These are phyloP conservation scores for Chalciporus chontae DNA, from an alignment of 768 basidiomycete genomes.

Conservation along the genomic window DNA sequence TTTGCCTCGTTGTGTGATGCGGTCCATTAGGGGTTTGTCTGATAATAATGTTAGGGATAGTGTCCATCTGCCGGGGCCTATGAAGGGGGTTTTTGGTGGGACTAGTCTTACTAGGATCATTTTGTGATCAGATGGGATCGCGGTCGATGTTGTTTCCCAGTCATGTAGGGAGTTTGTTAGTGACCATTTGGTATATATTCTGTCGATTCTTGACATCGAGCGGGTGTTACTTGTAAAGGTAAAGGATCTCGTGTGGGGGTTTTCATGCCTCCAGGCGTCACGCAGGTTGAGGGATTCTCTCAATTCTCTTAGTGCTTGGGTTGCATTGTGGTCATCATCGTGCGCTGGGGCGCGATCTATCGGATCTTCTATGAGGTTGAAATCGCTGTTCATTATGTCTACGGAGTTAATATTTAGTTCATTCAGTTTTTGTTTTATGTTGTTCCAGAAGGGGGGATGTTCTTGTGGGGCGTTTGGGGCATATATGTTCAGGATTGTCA, in stretches of 20 bases:
- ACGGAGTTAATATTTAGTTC: conserved; percentile 5
- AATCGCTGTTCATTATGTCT: conserved; percentile 39
- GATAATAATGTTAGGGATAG: no score
- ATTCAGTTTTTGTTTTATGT: conserved; percentile 1
- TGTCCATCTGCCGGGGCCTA: no score
- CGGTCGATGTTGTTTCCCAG: not conserved
- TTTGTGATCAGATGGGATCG: conserved; percentile 5
- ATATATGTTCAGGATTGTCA: conserved; percentile 34
- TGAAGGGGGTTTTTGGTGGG: no score
- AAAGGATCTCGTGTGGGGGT: not conserved
- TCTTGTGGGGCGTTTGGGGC: conserved; percentile 30
- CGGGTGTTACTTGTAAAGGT: not conserved
- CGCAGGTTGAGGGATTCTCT: not conserved
- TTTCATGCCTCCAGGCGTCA: not conserved
- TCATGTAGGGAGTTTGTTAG: not conserved
- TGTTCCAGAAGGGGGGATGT: conserved; percentile 32
- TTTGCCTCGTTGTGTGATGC: no score
- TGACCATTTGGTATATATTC: not conserved
- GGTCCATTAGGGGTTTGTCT: no score
- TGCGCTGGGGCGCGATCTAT: conserved; percentile 34
- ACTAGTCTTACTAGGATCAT: not conserved
- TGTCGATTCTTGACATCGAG: not conserved
- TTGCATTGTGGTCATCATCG: conserved; percentile 11
- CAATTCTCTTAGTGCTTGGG: conserved; percentile 12
- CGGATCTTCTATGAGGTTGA: conserved; percentile 39